phyloP scores from a whole-genome alignment of 2,329 filamentous ascomycete genomes.

The Fusarium brevicatenulatum region DNA sequence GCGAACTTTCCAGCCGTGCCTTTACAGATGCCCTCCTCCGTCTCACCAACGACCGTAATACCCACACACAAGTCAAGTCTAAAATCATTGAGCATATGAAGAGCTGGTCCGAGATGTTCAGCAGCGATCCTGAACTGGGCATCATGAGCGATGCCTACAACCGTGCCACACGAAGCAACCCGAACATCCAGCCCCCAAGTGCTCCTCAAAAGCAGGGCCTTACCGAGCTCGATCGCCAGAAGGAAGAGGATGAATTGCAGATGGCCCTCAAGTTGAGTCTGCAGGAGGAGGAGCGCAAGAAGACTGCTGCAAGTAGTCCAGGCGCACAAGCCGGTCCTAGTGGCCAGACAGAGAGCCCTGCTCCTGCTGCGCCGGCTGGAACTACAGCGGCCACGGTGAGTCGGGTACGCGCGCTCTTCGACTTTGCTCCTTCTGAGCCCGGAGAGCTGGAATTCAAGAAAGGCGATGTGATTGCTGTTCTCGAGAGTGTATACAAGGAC shows the following conservation, averaged over 20 bases:
- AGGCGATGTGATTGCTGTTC: constrained; percentile 94
- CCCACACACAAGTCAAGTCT: constrained; percentile 93
- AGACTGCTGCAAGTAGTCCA: constrained; percentile 53
- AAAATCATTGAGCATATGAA: constrained; percentile 98
- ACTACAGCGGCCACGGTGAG: constrained; percentile 97
- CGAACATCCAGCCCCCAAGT: constrained; percentile 88
- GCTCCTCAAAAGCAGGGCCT: constrained; percentile 94
- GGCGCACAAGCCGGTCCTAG: constrained; percentile 49
- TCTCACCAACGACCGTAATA: constrained; percentile 93
- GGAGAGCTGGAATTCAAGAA: constrained; percentile 97
- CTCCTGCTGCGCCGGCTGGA: constrained; percentile 74
- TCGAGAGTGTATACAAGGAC: constrained; percentile 98
- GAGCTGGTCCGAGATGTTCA: constrained; percentile 96
- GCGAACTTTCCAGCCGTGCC: constrained; percentile 87
- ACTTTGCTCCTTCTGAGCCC: constrained; percentile 93
- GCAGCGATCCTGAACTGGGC: constrained; percentile 86
- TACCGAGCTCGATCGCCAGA: constrained; percentile 87
- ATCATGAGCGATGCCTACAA: constrained; percentile 98
- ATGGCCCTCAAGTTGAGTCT: constrained; percentile 94
- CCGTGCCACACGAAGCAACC: constrained; percentile 85
- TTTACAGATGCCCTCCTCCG: constrained; percentile 94
- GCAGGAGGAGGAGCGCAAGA: constrained; percentile 81
- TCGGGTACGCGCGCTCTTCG: constrained; percentile 89
- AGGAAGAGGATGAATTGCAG: constrained; percentile 96
- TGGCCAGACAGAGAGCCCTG: constrained; percentile 55